Evolutionary conservation across 2,329 filamentous ascomycete genomes (phyloP).

Genomic region (Davidsoniella australis): DNA sequence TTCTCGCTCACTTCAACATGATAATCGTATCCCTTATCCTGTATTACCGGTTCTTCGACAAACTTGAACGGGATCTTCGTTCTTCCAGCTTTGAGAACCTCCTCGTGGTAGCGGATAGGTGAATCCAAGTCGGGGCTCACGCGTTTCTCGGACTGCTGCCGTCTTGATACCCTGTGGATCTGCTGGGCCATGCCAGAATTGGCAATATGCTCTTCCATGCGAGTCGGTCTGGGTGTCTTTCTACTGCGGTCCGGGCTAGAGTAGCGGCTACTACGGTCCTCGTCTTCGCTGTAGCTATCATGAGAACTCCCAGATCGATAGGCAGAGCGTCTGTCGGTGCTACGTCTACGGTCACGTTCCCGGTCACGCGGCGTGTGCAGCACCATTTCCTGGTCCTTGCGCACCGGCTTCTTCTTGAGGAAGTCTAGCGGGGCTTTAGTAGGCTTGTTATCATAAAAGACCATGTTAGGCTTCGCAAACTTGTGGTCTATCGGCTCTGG

Average conservation of each 20-base stretch:
- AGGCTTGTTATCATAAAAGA: conserved; percentile 9
- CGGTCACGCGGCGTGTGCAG: conserved; percentile 5
- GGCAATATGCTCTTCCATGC: too few relatives aligned
- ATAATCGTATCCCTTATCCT: conserved; percentile 73
- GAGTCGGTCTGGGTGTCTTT: conserved; percentile 19
- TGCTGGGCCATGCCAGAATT: neutral
- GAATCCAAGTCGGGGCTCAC: neutral
- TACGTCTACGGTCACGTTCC: neutral
- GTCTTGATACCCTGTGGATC: neutral
- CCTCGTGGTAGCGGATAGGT: conserved; percentile 23
- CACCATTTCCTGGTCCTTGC: conserved; percentile 5
- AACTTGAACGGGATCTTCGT: conserved; percentile 71
- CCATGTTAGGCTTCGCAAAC: conserved; percentile 5
- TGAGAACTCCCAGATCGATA: neutral
- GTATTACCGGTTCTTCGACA: conserved; percentile 63
- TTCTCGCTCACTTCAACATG: conserved; percentile 54
- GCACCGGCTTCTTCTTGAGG: neutral
- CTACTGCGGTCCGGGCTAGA: conserved; percentile 22
- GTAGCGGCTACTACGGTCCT: conserved; percentile 22
- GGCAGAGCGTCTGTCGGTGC: neutral
- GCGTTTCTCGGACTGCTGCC: too few relatives aligned
- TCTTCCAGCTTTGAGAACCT: conserved; percentile 71
- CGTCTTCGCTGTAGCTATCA: neutral
- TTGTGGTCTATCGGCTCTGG: neutral
- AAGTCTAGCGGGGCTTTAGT: neutral